Base-by-base conservation (phyloP, 2,329 filamentous ascomycete species). In the Beauveria australis region DNA sequence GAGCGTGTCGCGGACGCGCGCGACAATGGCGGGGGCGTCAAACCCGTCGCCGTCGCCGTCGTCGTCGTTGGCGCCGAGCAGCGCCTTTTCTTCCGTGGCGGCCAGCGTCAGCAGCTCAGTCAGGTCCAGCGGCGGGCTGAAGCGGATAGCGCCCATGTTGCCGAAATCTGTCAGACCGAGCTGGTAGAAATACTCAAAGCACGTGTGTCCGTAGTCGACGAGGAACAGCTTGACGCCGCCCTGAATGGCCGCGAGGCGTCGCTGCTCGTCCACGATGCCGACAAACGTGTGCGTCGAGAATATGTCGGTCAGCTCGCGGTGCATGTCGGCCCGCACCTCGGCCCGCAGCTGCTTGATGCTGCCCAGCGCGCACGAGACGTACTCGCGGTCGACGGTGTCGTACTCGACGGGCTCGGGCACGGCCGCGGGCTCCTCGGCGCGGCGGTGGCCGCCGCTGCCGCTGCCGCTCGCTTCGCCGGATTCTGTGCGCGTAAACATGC, bases 171-270 rank as follows among this genome's bases (percentile, higher is more conserved):
- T 96, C 41, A 99, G 81, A 0, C 92, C 93, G 22, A 97, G 77
- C 74, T 99, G 94, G 75, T 99, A 99, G 72, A 97, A 95, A 72
- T 93, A 95, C 67, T 97, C 93, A 63, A 86, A 89, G 71, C 86
- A 89, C 1, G 89, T 78, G 71, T 93, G 86, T 12, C 92, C 94
- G 69, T 99, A 99, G 73, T 99, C 94, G 57, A 99, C 81, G 24
- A 99, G 83, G 72, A 89, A 97, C 8, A 99, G 82, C 71, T 92
- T 96, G 9, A 97, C 89, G 16, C 93, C 94, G 41, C 90, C 87
- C 74, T 99, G 94, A 43, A 99, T 89, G 18, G 94, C 92, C n/a
- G 87, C 92, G 14, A 99, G 84, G 12, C 94, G 89, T 54, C 91
- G 87, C 46, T 82, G 83, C 68, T 93, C 89, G 69, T 99, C 94